A percentile compares a stretch with the other conserved stretches of the same genome.
Evolutionary conservation across 2,329 filamentous ascomycete genomes (phyloP).

Genomic region (Nannizziopsis arthrosporioides): DNA sequence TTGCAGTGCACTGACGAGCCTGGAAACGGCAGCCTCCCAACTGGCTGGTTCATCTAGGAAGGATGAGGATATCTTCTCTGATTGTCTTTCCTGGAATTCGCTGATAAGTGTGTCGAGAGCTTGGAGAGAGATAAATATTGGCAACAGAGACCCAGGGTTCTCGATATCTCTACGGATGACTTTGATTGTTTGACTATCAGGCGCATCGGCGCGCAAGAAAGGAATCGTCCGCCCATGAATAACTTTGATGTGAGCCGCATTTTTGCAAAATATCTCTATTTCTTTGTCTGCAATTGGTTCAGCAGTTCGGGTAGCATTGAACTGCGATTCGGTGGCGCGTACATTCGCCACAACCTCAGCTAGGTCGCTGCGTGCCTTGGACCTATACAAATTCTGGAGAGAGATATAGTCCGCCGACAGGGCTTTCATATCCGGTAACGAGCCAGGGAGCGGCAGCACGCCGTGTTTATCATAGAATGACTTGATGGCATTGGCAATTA

Average conservation of each 20-base stretch:
- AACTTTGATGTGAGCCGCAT: constrained; percentile 83
- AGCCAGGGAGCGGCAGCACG: constrained; percentile 70
- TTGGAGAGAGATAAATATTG: constrained; percentile 58
- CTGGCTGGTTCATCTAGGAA: constrained; percentile 26
- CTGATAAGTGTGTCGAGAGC: constrained; percentile 37
- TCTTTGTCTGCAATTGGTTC: constrained; percentile 53
- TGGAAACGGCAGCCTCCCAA: constrained; percentile 20
- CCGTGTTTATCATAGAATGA: constrained; percentile 62
- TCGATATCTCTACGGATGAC: constrained; percentile 30
- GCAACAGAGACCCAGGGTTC: constrained; percentile 48
- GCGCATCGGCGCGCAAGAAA: constrained; percentile 33
- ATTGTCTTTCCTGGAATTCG: constrained; percentile 39
- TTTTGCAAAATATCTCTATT: constrained; percentile 89
- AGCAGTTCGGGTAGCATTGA: constrained; percentile 18
- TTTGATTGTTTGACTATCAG: constrained; percentile 30
- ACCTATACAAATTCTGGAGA: constrained; percentile 86
- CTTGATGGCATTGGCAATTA: constrained; percentile 69
- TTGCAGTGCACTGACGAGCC: constrained; percentile 9
- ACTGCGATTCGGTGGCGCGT: constrained; percentile 42
- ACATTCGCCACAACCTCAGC: constrained; percentile 60
- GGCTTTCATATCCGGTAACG: constrained; percentile 95
- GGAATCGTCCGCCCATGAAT: constrained; percentile 54
- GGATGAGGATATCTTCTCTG: constrained; percentile 6
- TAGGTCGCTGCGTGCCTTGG: constrained; percentile 67
- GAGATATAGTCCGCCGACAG: constrained; percentile 79